Conservation (phyloP, 805 yeast species). For the Saccharomycopsis guyanensis region DNA sequence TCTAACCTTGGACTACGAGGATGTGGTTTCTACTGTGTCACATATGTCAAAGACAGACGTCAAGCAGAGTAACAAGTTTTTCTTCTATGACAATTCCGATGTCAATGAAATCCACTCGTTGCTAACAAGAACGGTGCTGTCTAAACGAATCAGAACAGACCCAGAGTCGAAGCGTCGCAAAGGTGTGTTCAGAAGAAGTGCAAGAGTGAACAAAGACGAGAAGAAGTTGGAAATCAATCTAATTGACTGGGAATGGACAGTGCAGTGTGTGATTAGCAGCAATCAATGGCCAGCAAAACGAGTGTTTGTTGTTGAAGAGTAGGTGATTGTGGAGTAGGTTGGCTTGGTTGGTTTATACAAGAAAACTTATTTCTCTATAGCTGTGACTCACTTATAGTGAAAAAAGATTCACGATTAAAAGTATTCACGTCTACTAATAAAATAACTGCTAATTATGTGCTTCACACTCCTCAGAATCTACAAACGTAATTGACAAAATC, state of each 20-base stretch:
- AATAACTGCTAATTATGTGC: not conserved
- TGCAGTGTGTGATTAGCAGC: slow-evolving; percentile 46
- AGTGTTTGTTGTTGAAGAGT: not conserved
- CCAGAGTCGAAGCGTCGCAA: slow-evolving; percentile 2
- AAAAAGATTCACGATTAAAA: too few relatives aligned
- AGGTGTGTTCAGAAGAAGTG: not conserved
- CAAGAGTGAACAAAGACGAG: not conserved
- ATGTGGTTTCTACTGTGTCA: not conserved
- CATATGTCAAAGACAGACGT: slow-evolving; percentile 1
- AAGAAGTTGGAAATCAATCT: slow-evolving; percentile 23
- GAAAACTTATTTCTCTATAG: too few relatives aligned
- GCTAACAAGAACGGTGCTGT: too few relatives aligned
- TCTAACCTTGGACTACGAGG: slow-evolving; percentile 13
- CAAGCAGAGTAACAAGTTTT: slow-evolving; percentile 7
- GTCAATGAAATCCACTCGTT: slow-evolving; percentile 11
- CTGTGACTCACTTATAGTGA: too few relatives aligned
- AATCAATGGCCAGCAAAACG: slow-evolving; percentile 23
- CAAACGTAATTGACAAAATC: too few relatives aligned
- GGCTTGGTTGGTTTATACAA: too few relatives aligned
- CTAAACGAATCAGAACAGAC: too few relatives aligned
- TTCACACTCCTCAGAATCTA: too few relatives aligned
- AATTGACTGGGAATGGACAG: slow-evolving; percentile 61
- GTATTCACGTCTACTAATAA: too few relatives aligned
- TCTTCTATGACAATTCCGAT: slow-evolving; percentile 28
- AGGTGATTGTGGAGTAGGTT: too few relatives aligned